phyloP scores from a whole-genome alignment of 2,329 filamentous ascomycete species.

The Epichloe uncinata region DNA sequence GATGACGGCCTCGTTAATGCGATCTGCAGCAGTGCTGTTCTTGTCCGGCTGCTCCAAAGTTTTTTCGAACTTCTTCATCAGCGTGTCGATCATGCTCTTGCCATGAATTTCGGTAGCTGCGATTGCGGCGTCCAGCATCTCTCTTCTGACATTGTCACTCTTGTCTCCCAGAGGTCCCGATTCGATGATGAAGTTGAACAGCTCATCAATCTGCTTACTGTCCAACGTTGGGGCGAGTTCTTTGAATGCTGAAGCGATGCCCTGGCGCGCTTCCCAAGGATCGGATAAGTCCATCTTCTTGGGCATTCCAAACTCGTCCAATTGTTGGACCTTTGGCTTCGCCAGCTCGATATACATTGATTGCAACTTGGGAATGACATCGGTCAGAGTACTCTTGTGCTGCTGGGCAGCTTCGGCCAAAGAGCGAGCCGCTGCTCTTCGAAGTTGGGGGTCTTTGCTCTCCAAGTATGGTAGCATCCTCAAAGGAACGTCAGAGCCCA shows the following conservation, averaged over 20 bases:
- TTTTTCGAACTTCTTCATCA: slow-evolving; percentile 86
- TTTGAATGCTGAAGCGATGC: slow-evolving; percentile 76
- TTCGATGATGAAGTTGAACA: slow-evolving; percentile 77
- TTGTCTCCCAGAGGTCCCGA: slow-evolving; percentile 77
- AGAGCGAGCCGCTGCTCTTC: slow-evolving; percentile 69
- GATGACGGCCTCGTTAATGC: slow-evolving; percentile 92
- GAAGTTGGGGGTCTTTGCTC: slow-evolving; percentile 66
- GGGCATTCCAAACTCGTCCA: slow-evolving; percentile 91
- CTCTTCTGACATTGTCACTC: slow-evolving; percentile 60
- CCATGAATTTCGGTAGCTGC: slow-evolving; percentile 70
- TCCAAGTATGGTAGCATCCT: slow-evolving; percentile 65
- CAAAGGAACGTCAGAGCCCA: slow-evolving; percentile 50
- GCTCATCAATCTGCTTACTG: slow-evolving; percentile 55
- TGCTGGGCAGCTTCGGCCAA: slow-evolving; percentile 59
- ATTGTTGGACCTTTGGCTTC: slow-evolving; percentile 68
- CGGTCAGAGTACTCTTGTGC: slow-evolving; percentile 45
- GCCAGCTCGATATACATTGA: slow-evolving; percentile 63
- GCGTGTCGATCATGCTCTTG: slow-evolving; percentile 65
- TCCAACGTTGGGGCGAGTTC: slow-evolving; percentile 63
- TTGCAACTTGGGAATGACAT: slow-evolving; percentile 52
- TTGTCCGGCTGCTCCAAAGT: slow-evolving; percentile 79
- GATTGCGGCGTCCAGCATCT: slow-evolving; percentile 87
- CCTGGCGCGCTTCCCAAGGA: slow-evolving; percentile 83
- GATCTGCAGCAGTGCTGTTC: slow-evolving; percentile 67
- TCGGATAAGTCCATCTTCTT: slow-evolving; percentile 78